Percentiles rank a stretch among this genome's conserved stretches.
Conservation (phyloP, 345 rosid species). For the Ricinus communis region DNA sequence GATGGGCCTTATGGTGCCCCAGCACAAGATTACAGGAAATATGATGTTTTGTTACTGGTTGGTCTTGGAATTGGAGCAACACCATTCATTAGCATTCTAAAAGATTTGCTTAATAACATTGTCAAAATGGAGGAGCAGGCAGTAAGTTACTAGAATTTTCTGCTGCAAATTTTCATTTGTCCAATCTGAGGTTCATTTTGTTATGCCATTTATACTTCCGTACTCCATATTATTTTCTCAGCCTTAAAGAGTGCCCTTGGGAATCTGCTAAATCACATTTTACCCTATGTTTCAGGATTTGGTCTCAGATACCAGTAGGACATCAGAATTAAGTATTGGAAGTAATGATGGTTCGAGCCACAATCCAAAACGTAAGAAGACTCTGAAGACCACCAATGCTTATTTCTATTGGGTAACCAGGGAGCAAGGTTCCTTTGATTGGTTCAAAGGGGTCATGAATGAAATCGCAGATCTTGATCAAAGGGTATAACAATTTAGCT, state of each 20-base stretch:
- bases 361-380: slow-evolving; percentile 52
- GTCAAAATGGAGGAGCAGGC: slow-evolving; percentile 90
- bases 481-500: slow-evolving; percentile 49
- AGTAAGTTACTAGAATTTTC: slow-evolving; percentile 43
- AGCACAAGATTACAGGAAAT: slow-evolving; percentile 86
- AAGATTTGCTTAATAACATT: slow-evolving; percentile 87
- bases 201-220: too few relatives aligned
- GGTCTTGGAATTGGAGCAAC: slow-evolving; percentile 99
- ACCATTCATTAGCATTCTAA: slow-evolving; percentile 94
- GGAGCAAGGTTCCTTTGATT: slow-evolving; percentile 97
- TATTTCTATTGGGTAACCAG: slow-evolving; percentile 99
- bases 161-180: background rate
- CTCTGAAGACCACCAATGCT: slow-evolving; percentile 80
- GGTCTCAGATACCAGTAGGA: slow-evolving; percentile 55
- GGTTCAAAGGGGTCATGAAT: slow-evolving; percentile 99
- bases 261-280: background rate
- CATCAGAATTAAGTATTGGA: slow-evolving; percentile 63
- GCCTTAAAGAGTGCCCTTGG: too few relatives aligned
- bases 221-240: too few relatives aligned
- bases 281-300: slow-evolving; percentile 54
- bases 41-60: slow-evolving; percentile 85
- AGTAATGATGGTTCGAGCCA: slow-evolving; percentile 47
- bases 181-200: too few relatives aligned
- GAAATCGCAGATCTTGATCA: slow-evolving; percentile 93
- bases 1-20: slow-evolving; percentile 99